Evolutionary conservation across 345 rosid genomes (phyloP).

Genomic region (Hirschfeldia incana): DNA sequence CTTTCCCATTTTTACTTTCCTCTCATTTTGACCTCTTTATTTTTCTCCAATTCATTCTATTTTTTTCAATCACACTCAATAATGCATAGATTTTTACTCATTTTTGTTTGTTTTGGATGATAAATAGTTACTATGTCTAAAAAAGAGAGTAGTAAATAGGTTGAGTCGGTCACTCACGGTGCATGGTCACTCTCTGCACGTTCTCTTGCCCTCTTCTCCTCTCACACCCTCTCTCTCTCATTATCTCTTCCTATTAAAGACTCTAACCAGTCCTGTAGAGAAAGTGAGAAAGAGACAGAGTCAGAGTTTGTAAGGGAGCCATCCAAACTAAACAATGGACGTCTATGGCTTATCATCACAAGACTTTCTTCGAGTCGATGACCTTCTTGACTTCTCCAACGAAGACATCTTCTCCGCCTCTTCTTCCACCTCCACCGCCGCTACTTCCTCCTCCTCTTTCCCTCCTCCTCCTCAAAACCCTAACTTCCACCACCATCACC

Average conservation of each 20-base stretch:
- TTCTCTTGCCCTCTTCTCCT: constrained; percentile 44
- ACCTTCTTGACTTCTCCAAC: constrained; percentile 51
- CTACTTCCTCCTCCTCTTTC: constrained; percentile 38
- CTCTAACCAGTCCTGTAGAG: constrained; percentile 2
- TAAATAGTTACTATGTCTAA: not conserved
- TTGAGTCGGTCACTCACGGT: constrained; percentile 41
- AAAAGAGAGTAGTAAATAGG: constrained; percentile 22
- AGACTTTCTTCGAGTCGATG: constrained; percentile 39
- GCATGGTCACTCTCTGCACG: constrained; percentile 50
- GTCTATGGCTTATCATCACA: constrained; percentile 44
- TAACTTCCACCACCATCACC: constrained; percentile 43
- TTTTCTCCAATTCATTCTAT: no score
- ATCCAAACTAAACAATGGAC: constrained; percentile 47
- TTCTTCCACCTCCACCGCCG: constrained; percentile 37
- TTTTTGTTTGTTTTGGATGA: not conserved
- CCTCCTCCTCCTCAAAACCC: constrained; percentile 25
- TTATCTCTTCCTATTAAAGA: constrained; percentile 36
- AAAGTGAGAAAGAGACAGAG: constrained; percentile 18
- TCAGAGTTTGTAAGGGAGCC: not conserved
- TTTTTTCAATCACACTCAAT: no score
- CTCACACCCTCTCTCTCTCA: constrained; percentile 14
- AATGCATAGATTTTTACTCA: constrained; percentile 3
- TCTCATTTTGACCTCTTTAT: no score
- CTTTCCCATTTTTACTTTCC: no score
- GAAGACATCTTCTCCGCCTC: constrained; percentile 47